These are phyloP conservation scores for Exophiala sp. DNA, from an alignment of 2,329 filamentous ascomycete genomes.

Conservation along the genomic window DNA sequence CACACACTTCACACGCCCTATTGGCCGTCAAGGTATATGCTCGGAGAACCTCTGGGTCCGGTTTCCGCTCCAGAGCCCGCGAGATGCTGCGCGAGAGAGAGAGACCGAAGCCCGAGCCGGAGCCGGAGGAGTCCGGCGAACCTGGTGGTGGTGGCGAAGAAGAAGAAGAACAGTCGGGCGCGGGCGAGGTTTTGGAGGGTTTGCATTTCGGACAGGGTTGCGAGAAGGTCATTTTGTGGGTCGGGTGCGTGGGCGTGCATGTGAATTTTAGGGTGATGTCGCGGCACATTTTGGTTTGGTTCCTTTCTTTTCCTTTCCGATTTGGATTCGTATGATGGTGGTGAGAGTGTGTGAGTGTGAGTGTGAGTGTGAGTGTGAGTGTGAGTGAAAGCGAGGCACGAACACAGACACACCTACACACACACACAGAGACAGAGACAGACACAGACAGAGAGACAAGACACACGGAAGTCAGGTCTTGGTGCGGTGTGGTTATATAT, in stretches of 20 bases:
- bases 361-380: too few relatives aligned
- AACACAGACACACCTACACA: too few relatives aligned
- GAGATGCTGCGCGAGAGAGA: constrained; percentile 1
- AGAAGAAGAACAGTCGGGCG: too few relatives aligned
- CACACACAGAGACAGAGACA: too few relatives aligned
- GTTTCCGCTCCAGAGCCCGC: constrained; percentile 2
- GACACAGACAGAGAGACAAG: too few relatives aligned
- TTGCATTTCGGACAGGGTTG: constrained; percentile 3
- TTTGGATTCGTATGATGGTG: too few relatives aligned
- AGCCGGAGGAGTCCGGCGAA: neutral
- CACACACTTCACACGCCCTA: constrained; percentile 7
- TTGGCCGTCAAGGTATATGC: constrained; percentile 7
- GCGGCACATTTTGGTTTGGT: constrained; percentile 11
- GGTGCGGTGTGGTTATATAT: too few relatives aligned
- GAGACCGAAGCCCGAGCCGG: neutral
- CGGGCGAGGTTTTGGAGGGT: neutral
- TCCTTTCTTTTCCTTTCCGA: too few relatives aligned
- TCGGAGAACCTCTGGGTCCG: constrained; percentile 1
- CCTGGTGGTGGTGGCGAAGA: too few relatives aligned
- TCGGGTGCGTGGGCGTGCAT: constrained; percentile 5
- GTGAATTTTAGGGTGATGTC: constrained; percentile 7
- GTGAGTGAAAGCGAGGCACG: too few relatives aligned
- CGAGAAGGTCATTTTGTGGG: constrained; percentile 2
- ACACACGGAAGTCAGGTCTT: too few relatives aligned
- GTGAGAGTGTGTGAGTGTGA: too few relatives aligned